Conservation (phyloP, 2,329 filamentous ascomycete species). For the Blastomyces emzantsi region DNA sequence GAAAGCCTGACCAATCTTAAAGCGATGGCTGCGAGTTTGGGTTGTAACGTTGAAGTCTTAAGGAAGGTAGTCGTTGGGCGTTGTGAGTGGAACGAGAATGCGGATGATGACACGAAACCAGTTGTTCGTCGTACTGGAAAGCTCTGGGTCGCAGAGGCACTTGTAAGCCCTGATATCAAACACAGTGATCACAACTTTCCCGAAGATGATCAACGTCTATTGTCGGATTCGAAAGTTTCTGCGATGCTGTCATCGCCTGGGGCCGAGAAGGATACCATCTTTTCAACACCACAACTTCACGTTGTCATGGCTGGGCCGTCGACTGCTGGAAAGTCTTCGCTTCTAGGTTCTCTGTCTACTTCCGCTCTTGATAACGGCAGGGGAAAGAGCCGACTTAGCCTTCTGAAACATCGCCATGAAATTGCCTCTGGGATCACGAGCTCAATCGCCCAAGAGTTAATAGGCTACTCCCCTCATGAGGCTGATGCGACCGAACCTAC, state of each 20-base stretch:
- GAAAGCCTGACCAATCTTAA: slow-evolving; percentile 79
- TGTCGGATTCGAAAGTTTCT: not conserved
- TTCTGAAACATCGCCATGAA: slow-evolving; percentile 89
- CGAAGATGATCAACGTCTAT: not conserved
- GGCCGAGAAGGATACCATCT: slow-evolving; percentile 11
- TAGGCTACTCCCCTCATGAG: slow-evolving; percentile 57
- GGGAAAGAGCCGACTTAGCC: slow-evolving; percentile 77
- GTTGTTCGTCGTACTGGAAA: slow-evolving; percentile 37
- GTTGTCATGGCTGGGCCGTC: slow-evolving; percentile 83
- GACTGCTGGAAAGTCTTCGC: slow-evolving; percentile 82
- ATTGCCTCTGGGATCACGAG: slow-evolving; percentile 86
- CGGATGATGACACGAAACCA: slow-evolving; percentile 20
- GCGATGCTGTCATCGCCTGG: slow-evolving; percentile 8
- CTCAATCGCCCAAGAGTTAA: slow-evolving; percentile 85
- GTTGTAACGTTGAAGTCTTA: slow-evolving; percentile 73
- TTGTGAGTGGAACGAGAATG: slow-evolving; percentile 51
- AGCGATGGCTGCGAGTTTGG: slow-evolving; percentile 86
- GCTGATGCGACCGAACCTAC: slow-evolving; percentile 20
- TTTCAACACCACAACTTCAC: slow-evolving; percentile 47
- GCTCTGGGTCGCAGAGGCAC: slow-evolving; percentile 81
- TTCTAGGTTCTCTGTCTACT: slow-evolving; percentile 80
- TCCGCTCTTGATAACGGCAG: slow-evolving; percentile 84
- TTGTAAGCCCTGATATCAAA: slow-evolving; percentile 66
- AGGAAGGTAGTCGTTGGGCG: slow-evolving; percentile 77
- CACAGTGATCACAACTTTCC: not conserved